Evolutionary conservation across 495 filamentous ascomycete genomes (phyloP).

Genomic region (Tuber calosporum): DNA sequence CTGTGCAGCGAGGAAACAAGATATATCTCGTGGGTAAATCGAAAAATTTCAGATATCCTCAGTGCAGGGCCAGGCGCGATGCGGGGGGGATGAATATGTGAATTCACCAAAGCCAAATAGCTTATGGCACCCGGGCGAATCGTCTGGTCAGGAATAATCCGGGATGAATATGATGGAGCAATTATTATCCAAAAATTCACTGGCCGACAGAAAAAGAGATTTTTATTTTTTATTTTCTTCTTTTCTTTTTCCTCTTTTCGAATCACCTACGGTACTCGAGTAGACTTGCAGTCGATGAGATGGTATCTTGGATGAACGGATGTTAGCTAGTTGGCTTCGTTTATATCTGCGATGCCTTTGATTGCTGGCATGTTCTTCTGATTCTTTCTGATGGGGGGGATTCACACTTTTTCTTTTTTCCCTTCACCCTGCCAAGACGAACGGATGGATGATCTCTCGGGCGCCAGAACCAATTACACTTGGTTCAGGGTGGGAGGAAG

Average conservation of each 20-base stretch:
- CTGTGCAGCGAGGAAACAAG: neutral
- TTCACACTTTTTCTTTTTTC: neutral
- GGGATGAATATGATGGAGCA: slow-evolving; percentile 9
- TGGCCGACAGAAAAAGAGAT: neutral
- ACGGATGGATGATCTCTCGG: neutral
- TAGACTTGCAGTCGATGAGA: slow-evolving; percentile 1
- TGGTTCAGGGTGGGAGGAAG: neutral
- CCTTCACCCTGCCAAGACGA: neutral
- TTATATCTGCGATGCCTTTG: neutral
- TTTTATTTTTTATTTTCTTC: too few species aligned
- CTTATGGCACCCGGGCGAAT: slow-evolving; percentile 17
- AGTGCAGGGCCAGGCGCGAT: slow-evolving; percentile 14
- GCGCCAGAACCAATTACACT: neutral
- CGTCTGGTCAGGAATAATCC: slow-evolving; percentile 21
- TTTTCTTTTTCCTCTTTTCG: neutral
- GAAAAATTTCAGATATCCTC: neutral
- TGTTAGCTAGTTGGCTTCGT: neutral
- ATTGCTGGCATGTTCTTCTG: neutral
- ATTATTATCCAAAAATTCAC: neutral
- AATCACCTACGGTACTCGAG: too few species aligned
- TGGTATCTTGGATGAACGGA: neutral
- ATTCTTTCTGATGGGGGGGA: neutral
- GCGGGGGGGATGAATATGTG: neutral
- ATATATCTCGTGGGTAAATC: neutral
- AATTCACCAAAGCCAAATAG: slow-evolving; percentile 2